A percentile compares a stretch with the other conserved stretches of the same genome.
Conservation (phyloP, 2,329 filamentous ascomycete genomes). For the Fusarium dlaminii region DNA sequence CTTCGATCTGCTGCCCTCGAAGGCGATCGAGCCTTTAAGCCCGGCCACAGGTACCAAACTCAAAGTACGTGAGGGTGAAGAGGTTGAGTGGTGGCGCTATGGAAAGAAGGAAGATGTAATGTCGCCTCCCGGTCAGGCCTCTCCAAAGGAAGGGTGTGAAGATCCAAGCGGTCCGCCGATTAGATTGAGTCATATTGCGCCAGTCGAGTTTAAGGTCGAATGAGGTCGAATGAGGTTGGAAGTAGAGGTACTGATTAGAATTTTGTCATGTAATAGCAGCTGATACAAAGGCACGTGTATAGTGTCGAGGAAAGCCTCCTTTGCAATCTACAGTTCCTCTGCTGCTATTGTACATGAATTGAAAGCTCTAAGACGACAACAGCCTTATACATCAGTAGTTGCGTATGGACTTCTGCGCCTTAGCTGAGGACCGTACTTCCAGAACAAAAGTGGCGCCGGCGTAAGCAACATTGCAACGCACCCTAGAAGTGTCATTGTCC, state of each 20-base stretch:
- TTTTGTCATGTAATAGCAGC: rapidly evolving
- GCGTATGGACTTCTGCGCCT: conserved; percentile 8
- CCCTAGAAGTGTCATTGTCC: conserved; percentile 53
- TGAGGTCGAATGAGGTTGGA: not conserved
- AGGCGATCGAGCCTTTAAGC: not conserved
- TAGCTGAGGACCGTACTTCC: conserved; percentile 39
- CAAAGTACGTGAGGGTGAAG: not conserved
- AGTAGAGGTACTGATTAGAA: rapidly evolving
- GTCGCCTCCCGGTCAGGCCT: not conserved
- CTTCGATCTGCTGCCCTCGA: not conserved
- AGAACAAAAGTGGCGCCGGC: conserved; percentile 50
- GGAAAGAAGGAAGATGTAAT: not conserved
- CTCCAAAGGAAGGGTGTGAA: rapidly evolving
- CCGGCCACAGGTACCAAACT: not conserved
- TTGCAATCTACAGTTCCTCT: not conserved
- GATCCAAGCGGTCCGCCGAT: not conserved
- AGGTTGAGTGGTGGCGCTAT: not conserved
- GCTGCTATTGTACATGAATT: not conserved
- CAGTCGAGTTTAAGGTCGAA: not conserved
- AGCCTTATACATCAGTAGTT: not conserved
- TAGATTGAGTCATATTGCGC: not conserved
- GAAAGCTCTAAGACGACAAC: not conserved
- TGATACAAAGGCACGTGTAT: rapidly evolving
- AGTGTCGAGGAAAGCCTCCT: rapidly evolving
- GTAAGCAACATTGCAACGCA: conserved; percentile 46